Percentiles rank a stretch among this genome's conserved stretches.
Evolutionary conservation across 2,329 filamentous ascomycete species (phyloP).

Genomic region (Fusarium sp.): DNA sequence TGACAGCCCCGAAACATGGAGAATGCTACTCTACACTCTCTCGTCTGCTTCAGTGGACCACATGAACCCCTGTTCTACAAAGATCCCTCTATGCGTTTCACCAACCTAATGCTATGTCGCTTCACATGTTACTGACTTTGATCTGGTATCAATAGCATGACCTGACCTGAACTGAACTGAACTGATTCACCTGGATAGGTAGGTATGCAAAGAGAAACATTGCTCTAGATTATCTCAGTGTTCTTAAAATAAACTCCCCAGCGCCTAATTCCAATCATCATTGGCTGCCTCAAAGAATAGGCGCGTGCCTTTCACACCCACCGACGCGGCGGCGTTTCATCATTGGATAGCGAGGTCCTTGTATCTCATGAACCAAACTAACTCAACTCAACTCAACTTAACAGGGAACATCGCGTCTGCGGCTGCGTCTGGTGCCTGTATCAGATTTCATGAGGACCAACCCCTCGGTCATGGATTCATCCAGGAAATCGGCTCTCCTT

Average conservation of each 20-base stretch:
- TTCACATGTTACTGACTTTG: not conserved
- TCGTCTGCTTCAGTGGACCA: not conserved
- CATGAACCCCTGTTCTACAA: constrained; percentile 2
- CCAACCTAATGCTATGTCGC: not conserved
- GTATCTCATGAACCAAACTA: constrained; percentile 5
- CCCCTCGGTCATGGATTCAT: constrained; percentile 23
- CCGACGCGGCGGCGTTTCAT: constrained; percentile 44
- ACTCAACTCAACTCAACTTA: not conserved
- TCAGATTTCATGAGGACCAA: constrained; percentile 39
- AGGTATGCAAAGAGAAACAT: not conserved
- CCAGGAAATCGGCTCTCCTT: constrained; percentile 2
- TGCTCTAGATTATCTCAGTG: not conserved
- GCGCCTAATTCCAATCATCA: constrained; percentile 48
- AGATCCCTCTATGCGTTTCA: constrained; percentile 23
- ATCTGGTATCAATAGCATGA: constrained; percentile 1
- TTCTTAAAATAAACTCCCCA: constrained; percentile 37
- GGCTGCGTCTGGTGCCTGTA: constrained; percentile 44
- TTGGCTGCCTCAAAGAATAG: constrained; percentile 43
- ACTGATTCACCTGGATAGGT: not conserved
- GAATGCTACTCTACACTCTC: constrained; percentile 9
- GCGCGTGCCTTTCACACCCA: constrained; percentile 48
- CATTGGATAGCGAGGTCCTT: constrained; percentile 40
- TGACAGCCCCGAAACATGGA: constrained; percentile 27
- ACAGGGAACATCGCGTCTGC: constrained; percentile 17
- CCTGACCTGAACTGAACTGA: not conserved